These are phyloP conservation scores for Asclepias syriaca DNA, from an alignment of 257 asterid species.

Conservation along the genomic window DNA sequence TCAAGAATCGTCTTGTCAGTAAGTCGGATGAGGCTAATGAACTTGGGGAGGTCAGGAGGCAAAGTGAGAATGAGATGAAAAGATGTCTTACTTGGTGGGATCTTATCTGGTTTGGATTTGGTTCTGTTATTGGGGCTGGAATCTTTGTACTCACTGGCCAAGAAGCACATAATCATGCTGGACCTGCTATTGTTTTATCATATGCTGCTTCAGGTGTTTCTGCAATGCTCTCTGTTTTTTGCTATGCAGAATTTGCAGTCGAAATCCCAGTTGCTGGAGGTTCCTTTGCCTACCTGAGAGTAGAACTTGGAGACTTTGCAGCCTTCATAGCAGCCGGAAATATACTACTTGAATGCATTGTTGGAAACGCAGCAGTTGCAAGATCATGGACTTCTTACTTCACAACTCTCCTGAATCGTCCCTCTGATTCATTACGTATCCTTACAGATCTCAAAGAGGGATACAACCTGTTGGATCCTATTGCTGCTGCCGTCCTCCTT, in stretches of 20 bases:
- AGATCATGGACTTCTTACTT: conserved; percentile 40
- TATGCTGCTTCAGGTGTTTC: conserved; percentile 29
- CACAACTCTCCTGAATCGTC: conserved; percentile 26
- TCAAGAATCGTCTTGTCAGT: conserved; percentile 25
- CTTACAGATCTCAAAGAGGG: conserved; percentile 19
- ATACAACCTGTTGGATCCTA: conserved; percentile 35
- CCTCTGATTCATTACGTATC: conserved; percentile 27
- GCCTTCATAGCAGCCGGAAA: conserved; percentile 36
- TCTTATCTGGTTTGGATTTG: conserved; percentile 36
- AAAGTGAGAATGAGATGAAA: conserved; percentile 34
- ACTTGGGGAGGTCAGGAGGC: conserved; percentile 19
- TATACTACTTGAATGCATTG: conserved; percentile 27
- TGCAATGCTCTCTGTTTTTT: conserved; percentile 28
- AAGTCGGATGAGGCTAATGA: conserved; percentile 28
- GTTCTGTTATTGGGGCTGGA: conserved; percentile 39
- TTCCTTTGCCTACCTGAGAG: conserved; percentile 34
- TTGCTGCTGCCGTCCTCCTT: conserved; percentile 25
- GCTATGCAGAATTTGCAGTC: conserved; percentile 32
- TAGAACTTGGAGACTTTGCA: conserved; percentile 31
- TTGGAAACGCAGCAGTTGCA: conserved; percentile 31
- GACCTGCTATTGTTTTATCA: conserved; percentile 30
- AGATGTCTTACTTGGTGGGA: conserved; percentile 31
- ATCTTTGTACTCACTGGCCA: conserved; percentile 35
- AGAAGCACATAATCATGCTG: conserved; percentile 29
- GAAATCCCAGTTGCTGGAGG: conserved; percentile 41